Conservation (phyloP, 139 green algal species). For the Tetraselmis chui region DNA sequence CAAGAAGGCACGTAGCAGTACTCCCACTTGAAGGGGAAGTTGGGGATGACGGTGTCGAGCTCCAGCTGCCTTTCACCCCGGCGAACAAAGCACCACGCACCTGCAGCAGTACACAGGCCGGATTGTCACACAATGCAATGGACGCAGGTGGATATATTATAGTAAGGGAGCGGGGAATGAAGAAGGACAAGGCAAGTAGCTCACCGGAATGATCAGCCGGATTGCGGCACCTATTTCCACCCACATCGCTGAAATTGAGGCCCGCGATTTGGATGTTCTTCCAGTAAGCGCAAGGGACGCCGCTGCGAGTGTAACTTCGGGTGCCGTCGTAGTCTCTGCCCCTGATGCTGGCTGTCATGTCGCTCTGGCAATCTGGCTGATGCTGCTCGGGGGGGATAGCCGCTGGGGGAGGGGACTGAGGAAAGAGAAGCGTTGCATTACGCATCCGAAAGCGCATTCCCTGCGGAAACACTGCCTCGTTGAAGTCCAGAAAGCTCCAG, state of each 20-base stretch:
- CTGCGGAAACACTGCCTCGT: not conserved
- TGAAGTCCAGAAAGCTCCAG: not conserved
- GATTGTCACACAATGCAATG: no score
- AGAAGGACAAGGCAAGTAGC: not conserved
- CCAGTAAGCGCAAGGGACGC: not conserved
- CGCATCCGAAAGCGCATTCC: not conserved
- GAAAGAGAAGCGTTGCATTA: not conserved
- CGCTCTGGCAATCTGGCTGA: not conserved
- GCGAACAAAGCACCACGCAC: not conserved
- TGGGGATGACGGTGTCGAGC: not conserved
- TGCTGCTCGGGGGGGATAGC: not conserved
- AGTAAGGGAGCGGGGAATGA: no score
- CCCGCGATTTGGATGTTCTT: not conserved
- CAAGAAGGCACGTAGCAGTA: not conserved
- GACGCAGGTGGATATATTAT: no score
- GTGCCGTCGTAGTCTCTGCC: not conserved
- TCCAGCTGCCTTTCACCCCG: not conserved
- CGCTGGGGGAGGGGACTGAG: not conserved
- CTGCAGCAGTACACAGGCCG: not conserved
- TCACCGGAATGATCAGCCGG: not conserved
- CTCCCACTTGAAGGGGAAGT: not conserved
- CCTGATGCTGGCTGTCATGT: not conserved
- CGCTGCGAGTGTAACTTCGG: not conserved
- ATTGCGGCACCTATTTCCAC: not conserved
- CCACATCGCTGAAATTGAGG: not conserved